phyloP scores from a whole-genome alignment of 2,329 filamentous ascomycete species.

The Ophiostoma sp. region DNA sequence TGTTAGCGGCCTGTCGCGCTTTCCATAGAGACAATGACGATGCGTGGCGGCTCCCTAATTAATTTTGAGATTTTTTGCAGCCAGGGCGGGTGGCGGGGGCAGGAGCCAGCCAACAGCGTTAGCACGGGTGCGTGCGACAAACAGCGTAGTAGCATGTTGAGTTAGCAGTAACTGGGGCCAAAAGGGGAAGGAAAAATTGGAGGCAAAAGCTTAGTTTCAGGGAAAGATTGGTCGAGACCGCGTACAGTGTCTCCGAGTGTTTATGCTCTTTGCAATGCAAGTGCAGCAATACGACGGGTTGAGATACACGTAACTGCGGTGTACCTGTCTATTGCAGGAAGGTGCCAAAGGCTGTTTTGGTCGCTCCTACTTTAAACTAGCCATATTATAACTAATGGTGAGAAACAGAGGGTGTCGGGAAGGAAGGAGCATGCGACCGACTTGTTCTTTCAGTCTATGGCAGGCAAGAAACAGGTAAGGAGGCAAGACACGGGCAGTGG shows the following conservation, averaged over 20 bases:
- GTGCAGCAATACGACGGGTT: background rate
- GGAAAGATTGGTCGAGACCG: conserved; percentile 22
- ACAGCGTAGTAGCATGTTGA: conserved; percentile 9
- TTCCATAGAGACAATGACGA: conserved; percentile 17
- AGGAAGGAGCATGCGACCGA: background rate
- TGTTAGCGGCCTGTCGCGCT: background rate
- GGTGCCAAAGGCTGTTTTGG: background rate
- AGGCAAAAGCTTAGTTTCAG: conserved; percentile 21
- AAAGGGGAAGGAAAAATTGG: conserved; percentile 12
- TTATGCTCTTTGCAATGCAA: background rate
- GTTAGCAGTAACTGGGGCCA: conserved; percentile 6
- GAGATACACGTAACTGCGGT: background rate
- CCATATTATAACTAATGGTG: background rate
- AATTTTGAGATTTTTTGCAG: background rate
- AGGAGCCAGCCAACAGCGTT: conserved; percentile 14
- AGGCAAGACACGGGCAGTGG: background rate
- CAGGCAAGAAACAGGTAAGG: background rate
- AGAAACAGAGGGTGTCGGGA: background rate
- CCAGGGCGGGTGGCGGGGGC: conserved; percentile 2
- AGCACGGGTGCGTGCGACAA: conserved; percentile 17
- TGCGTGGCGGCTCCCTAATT: conserved; percentile 9
- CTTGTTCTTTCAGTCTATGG: no score
- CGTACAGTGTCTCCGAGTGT: background rate
- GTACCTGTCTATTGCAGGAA: background rate
- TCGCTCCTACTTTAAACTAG: background rate